Evolutionary conservation across 2,329 filamentous ascomycete genomes (phyloP).

Genomic region (Trichoderma hamatum): DNA sequence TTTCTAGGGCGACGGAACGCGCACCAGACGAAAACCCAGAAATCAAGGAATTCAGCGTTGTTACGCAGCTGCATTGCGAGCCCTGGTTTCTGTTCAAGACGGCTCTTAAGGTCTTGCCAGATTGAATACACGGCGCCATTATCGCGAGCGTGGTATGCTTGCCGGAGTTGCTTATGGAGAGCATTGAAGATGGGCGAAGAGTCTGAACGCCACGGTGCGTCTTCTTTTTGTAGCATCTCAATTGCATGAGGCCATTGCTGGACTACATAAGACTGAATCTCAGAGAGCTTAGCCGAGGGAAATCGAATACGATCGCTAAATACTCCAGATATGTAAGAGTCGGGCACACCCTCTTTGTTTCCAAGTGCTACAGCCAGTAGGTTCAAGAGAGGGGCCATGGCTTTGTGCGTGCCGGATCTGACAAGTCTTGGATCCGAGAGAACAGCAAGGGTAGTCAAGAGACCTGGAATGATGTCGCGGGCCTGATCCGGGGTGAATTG

Average conservation of each 20-base stretch:
- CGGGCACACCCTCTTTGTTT: slow-evolving; percentile 30
- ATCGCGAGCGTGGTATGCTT: slow-evolving; percentile 38
- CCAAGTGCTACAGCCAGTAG: slow-evolving; percentile 34
- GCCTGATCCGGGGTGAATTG: slow-evolving; percentile 36
- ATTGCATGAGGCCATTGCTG: slow-evolving; percentile 37
- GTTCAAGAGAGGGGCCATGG: slow-evolving; percentile 38
- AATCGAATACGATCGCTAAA: slow-evolving; percentile 31
- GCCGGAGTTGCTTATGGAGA: slow-evolving; percentile 38
- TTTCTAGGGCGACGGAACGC: slow-evolving; percentile 36
- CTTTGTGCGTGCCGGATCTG: slow-evolving; percentile 19
- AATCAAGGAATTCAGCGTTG: slow-evolving; percentile 44
- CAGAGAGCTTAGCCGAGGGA: slow-evolving; percentile 29
- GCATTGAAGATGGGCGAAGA: slow-evolving; percentile 22
- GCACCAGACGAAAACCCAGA: slow-evolving; percentile 47
- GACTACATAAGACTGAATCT: slow-evolving; percentile 35
- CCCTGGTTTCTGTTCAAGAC: slow-evolving; percentile 33
- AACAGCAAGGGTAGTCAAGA: slow-evolving; percentile 40
- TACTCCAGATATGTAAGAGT: slow-evolving; percentile 30
- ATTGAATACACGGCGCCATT: slow-evolving; percentile 36
- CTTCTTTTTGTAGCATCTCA: slow-evolving; percentile 33
- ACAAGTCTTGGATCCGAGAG: slow-evolving; percentile 36
- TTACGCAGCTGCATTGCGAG: slow-evolving; percentile 38
- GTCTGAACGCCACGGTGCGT: slow-evolving; percentile 32
- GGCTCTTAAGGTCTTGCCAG: slow-evolving; percentile 40
- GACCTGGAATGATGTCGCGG: slow-evolving; percentile 36